Percentiles rank a stretch among this genome's conserved stretches.
phyloP scores from a whole-genome alignment of 352 stramenopile genomes.

The Globisporangium camurandrum region DNA sequence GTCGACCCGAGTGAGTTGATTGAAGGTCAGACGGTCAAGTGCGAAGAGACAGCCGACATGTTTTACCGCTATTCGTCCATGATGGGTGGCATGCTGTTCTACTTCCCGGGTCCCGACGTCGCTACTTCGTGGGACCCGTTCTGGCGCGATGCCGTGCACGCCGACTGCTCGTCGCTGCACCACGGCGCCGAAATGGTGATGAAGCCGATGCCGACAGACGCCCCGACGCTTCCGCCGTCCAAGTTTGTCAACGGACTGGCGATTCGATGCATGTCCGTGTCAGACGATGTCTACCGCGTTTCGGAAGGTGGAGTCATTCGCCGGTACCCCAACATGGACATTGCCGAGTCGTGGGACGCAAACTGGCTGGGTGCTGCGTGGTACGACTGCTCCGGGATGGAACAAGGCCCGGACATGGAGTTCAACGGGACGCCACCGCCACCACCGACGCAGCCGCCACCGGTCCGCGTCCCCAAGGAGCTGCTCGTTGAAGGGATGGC shows the following conservation, averaged over 20 bases:
- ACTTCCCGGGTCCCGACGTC: slow-evolving; percentile 10
- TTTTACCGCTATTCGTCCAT: slow-evolving; percentile 13
- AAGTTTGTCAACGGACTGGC: too few relatives aligned
- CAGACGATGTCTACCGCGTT: slow-evolving; percentile 12
- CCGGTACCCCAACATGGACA: slow-evolving; percentile 8
- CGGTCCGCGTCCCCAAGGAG: not conserved
- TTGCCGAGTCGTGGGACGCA: slow-evolving; percentile 20
- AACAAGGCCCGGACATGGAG: slow-evolving; percentile 4
- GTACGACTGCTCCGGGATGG: slow-evolving; percentile 13
- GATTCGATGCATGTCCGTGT: too few relatives aligned
- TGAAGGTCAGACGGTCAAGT: slow-evolving; percentile 22
- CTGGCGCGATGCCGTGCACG: slow-evolving; percentile 3
- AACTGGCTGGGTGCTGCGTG: slow-evolving; percentile 5
- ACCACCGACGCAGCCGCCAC: not conserved
- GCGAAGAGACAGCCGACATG: slow-evolving; percentile 1
- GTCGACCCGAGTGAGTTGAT: slow-evolving; percentile 5
- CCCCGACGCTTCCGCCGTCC: too few relatives aligned
- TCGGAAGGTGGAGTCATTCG: slow-evolving; percentile 6
- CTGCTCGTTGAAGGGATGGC: slow-evolving; percentile 1
- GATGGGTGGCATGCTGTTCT: slow-evolving; percentile 7
- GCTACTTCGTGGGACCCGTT: slow-evolving; percentile 18
- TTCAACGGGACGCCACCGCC: not conserved
- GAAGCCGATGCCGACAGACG: too few relatives aligned
- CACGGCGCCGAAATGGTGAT: slow-evolving; percentile 7
- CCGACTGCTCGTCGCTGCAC: slow-evolving; percentile 13